phyloP scores from a whole-genome alignment of 1,284 basidiomycete genomes.

The Phlebopus sp. region DNA sequence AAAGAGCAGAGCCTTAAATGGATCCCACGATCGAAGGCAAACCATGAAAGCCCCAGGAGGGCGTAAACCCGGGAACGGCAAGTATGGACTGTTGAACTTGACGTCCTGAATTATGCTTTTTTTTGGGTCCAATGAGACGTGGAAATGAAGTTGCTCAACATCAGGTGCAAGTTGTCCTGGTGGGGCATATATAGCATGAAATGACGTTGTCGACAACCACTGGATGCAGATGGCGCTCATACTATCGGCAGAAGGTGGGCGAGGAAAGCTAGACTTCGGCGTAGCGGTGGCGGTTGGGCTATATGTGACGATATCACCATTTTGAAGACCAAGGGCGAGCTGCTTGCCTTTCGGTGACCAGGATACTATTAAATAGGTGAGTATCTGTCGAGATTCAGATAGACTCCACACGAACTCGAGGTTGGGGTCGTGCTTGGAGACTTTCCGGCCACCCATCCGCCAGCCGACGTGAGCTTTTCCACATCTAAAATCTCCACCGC shows the following conservation, averaged over 20 bases:
- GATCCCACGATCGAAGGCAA: slow-evolving; percentile 64
- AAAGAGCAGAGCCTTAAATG: slow-evolving; percentile 58
- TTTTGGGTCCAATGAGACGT: slow-evolving; percentile 62
- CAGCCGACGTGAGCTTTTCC: slow-evolving; percentile 47
- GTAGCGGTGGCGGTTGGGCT: slow-evolving; percentile 53
- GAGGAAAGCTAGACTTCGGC: slow-evolving; percentile 56
- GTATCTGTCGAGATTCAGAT: slow-evolving; percentile 6
- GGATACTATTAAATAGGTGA: slow-evolving; percentile 45
- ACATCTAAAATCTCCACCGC: slow-evolving; percentile 60
- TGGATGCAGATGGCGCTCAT: slow-evolving; percentile 53
- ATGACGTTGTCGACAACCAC: slow-evolving; percentile 75
- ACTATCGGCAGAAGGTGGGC: slow-evolving; percentile 49
- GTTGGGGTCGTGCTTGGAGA: slow-evolving; percentile 49
- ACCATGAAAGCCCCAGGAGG: slow-evolving; percentile 56
- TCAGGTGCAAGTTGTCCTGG: slow-evolving; percentile 41
- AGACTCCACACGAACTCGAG: slow-evolving; percentile 45
- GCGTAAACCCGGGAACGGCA: slow-evolving; percentile 51
- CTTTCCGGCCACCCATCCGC: slow-evolving; percentile 59
- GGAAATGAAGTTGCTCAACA: slow-evolving; percentile 54
- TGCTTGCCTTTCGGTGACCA: slow-evolving; percentile 91
- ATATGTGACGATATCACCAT: slow-evolving; percentile 72
- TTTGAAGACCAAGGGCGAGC: slow-evolving; percentile 70
- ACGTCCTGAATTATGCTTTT: slow-evolving; percentile 47
- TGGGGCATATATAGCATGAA: slow-evolving; percentile 67
- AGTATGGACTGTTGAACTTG: slow-evolving; percentile 49